These are phyloP conservation scores for Ganoderma leucocontextum DNA, from an alignment of 1,284 basidiomycete genomes.

Conservation along the genomic window DNA sequence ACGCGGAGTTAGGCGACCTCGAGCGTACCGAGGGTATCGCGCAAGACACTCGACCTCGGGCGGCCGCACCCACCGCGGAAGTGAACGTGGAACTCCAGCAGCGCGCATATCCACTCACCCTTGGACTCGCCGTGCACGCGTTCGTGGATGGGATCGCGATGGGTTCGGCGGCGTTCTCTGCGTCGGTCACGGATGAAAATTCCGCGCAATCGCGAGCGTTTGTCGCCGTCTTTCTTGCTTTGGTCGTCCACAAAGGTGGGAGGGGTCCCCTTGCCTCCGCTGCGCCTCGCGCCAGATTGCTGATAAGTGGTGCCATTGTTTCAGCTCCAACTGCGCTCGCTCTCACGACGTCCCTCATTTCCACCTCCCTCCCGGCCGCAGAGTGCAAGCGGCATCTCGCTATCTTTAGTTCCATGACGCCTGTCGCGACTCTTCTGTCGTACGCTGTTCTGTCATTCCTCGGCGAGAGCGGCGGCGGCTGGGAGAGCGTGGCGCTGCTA, in stretches of 20 bases:
- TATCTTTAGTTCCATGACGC: conserved; percentile 85
- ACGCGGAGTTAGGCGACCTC: conserved; percentile 63
- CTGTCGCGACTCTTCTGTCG: conserved; percentile 75
- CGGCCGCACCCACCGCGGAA: neutral
- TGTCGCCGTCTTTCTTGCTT: conserved; percentile 86
- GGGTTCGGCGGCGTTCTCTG: conserved; percentile 73
- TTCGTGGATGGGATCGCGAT: conserved; percentile 91
- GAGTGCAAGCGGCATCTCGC: conserved; percentile 80
- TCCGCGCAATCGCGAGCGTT: conserved; percentile 58
- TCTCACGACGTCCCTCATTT: conserved; percentile 82
- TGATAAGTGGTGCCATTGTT: conserved; percentile 5
- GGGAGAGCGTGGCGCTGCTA: conserved; percentile 82
- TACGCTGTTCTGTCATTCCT: conserved; percentile 68
- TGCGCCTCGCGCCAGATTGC: neutral
- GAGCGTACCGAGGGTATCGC: conserved; percentile 47
- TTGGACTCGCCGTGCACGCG: conserved; percentile 88
- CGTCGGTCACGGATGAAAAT: conserved; percentile 36
- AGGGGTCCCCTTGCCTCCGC: neutral
- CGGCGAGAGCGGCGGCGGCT: conserved; percentile 49
- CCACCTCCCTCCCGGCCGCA: conserved; percentile 69
- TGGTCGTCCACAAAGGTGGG: conserved; percentile 88
- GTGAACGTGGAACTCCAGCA: conserved; percentile 28
- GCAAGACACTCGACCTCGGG: neutral
- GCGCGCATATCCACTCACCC: conserved; percentile 73
- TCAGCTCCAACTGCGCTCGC: conserved; percentile 90